Evolutionary conservation across 805 yeast genomes (phyloP).

Genomic region (Metschnikowia lochheadii): DNA sequence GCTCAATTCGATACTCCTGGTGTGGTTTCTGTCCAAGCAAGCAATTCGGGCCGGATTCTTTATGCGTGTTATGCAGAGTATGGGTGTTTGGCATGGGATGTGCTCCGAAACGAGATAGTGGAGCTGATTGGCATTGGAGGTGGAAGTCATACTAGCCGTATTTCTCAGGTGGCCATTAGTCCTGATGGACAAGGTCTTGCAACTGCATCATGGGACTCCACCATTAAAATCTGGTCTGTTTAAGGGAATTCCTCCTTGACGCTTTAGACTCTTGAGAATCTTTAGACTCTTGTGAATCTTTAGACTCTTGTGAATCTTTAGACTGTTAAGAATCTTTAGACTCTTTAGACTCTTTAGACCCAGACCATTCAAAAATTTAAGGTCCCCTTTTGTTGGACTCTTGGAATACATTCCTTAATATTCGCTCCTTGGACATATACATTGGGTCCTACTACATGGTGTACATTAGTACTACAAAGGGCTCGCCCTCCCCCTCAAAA

Average conservation of each 20-base stretch:
- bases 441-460: neutral
- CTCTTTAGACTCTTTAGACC: too few relatives aligned
- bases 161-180: constrained; percentile 60
- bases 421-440: neutral
- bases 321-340: too few relatives aligned
- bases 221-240: constrained; percentile 60
- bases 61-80: constrained; percentile 73
- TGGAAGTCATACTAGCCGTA: constrained; percentile 49
- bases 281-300: neutral
- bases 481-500: neutral
- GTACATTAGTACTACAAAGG: neutral
- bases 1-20: constrained; percentile 57
- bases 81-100: constrained; percentile 77
- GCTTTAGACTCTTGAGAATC: too few relatives aligned
- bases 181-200: constrained; percentile 74
- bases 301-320: too few relatives aligned
- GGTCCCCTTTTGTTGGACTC: too few relatives aligned
- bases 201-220: constrained; percentile 78
- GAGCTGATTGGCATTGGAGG: constrained; percentile 55
- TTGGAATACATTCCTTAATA: too few relatives aligned
- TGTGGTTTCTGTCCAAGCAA: constrained; percentile 66
- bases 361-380: too few relatives aligned
- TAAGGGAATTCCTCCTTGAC: too few relatives aligned
- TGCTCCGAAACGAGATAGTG: constrained; percentile 57
- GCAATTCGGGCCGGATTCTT: constrained; percentile 69